Percentiles rank a stretch among this genome's conserved stretches.
Evolutionary conservation across 345 rosid species (phyloP).

Genomic region (Excoecaria agallocha): DNA sequence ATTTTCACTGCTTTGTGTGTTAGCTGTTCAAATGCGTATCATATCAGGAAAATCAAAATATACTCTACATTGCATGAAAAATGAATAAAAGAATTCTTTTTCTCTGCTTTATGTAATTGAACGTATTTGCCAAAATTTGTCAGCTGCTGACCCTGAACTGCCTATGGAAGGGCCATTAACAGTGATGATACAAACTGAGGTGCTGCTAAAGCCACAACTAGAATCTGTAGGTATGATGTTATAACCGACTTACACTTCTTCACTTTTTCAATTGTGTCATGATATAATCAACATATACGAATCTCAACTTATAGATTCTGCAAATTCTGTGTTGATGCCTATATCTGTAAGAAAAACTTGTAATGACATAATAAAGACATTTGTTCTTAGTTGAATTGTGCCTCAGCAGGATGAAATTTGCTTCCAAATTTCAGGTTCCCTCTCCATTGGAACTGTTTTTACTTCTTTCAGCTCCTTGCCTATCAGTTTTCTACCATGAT

Average conservation of each 20-base stretch:
- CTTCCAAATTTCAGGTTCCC: not conserved
- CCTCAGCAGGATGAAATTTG: not conserved
- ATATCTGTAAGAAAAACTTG: not conserved
- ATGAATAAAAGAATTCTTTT: not conserved
- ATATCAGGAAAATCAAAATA: not conserved
- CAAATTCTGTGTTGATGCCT: not conserved
- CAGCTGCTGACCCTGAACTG: conserved; percentile 34
- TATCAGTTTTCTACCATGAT: not conserved
- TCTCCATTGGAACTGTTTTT: not conserved
- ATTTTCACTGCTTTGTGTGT: not conserved
- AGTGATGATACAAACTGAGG: conserved; percentile 44
- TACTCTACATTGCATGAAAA: not conserved
- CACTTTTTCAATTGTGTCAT: not conserved
- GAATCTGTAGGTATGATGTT: conserved; percentile 48
- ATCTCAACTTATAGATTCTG: not conserved
- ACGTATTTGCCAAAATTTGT: conserved; percentile 22
- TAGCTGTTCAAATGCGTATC: not conserved
- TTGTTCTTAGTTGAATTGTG: not conserved
- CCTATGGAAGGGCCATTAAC: conserved; percentile 39
- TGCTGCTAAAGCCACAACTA: conserved; percentile 41
- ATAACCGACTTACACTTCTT: not conserved
- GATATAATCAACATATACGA: not conserved
- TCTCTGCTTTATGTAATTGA: not conserved
- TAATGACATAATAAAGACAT: not conserved
- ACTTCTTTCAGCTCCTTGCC: not conserved